phyloP scores from a whole-genome alignment of 2,329 filamentous ascomycete species.

The Diplodia scrobiculata region DNA sequence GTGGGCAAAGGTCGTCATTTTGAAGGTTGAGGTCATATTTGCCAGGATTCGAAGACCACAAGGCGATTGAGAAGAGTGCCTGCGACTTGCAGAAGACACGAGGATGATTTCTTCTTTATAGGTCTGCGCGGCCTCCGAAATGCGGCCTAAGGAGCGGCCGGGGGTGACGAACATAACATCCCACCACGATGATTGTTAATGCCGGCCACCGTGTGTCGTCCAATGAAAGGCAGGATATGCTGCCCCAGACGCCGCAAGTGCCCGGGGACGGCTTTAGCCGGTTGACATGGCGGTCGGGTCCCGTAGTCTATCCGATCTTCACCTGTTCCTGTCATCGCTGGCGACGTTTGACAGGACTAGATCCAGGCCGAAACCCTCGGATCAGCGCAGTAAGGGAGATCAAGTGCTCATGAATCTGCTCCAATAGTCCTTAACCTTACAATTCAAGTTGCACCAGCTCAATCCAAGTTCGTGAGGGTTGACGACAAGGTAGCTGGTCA shows the following conservation, averaged over 20 bases:
- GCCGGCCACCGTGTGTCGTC: neutral
- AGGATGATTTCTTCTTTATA: neutral
- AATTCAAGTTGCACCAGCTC: neutral
- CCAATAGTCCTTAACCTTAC: neutral
- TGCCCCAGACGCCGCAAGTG: neutral
- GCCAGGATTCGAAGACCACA: no score
- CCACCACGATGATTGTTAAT: neutral
- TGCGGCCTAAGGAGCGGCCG: neutral
- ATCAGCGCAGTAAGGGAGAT: neutral
- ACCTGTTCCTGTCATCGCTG: slow-evolving; percentile 17
- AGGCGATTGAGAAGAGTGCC: neutral
- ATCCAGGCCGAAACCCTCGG: neutral
- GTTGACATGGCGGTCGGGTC: neutral
- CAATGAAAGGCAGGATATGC: slow-evolving; percentile 2
- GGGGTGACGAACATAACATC: neutral
- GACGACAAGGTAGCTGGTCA: neutral
- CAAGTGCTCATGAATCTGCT: neutral
- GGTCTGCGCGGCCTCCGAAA: neutral
- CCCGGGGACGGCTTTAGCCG: neutral
- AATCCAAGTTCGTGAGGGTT: neutral
- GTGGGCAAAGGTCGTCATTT: neutral
- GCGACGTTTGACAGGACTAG: slow-evolving; percentile 12
- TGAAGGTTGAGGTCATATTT: neutral
- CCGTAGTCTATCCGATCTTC: slow-evolving; percentile 20
- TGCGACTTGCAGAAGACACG: neutral